Evolutionary conservation across 176 grass and related monocot species (phyloP).

Genomic region (Oryza officinalis): DNA sequence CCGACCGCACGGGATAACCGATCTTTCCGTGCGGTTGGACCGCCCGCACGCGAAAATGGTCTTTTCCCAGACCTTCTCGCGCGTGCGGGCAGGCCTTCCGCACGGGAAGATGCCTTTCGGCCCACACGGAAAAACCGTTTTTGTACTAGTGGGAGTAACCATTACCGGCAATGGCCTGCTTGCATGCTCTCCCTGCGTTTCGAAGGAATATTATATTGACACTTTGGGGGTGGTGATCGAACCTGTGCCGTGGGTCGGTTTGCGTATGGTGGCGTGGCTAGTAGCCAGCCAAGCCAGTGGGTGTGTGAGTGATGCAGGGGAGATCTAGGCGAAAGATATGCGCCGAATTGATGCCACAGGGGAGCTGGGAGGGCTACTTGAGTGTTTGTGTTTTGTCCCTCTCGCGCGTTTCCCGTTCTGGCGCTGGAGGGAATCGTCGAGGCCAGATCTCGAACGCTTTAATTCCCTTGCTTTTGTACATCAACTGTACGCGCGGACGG

Average conservation of each 20-base stretch:
- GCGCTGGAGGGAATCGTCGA: not conserved
- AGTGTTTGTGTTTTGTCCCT: not conserved
- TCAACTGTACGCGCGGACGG: no score
- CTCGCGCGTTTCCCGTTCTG: conserved; percentile 33
- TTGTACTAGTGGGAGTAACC: no score
- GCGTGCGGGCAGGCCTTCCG: no score
- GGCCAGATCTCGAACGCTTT: not conserved
- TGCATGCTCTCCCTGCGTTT: not conserved
- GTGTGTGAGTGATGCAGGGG: not conserved
- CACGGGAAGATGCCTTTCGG: no score
- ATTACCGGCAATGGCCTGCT: no score
- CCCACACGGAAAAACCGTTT: no score
- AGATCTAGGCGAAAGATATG: conserved; percentile 20
- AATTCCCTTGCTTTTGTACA: not conserved
- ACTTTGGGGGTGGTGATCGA: not conserved
- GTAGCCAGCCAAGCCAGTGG: not conserved
- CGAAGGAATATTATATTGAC: not conserved
- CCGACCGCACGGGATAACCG: no score
- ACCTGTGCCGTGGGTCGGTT: not conserved
- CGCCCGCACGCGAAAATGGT: no score
- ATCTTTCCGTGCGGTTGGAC: no score
- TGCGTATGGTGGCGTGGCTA: not conserved
- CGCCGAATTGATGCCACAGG: not conserved
- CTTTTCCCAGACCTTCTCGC: no score
- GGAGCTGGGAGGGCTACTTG: not conserved